Conservation (phyloP, 148 eudicot genomes). For the Vaccinium darrowii region DNA sequence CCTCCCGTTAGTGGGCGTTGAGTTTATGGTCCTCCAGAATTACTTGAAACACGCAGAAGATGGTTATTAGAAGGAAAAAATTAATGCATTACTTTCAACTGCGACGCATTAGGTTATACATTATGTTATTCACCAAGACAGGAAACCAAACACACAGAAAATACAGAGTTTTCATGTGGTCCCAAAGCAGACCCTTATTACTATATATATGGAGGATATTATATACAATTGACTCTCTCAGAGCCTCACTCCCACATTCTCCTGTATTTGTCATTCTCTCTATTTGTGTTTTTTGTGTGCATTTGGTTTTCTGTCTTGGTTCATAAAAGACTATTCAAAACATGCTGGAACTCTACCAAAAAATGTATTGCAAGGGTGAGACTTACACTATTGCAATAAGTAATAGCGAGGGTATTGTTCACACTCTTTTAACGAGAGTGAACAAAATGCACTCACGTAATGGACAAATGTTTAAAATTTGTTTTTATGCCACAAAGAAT, state of each 20-base stretch:
- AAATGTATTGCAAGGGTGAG: too few relatives aligned
- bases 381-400: too few relatives aligned
- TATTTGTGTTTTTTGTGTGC: background rate
- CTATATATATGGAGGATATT: too few relatives aligned
- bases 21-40: too few relatives aligned
- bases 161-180: background rate
- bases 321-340: background rate
- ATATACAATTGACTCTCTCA: background rate
- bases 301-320: background rate
- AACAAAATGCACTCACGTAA: background rate
- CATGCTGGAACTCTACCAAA: background rate
- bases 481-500: too few relatives aligned
- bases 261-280: background rate
- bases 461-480: background rate
- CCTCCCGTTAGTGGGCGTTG: too few relatives aligned
- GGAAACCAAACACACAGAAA: background rate
- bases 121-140: background rate
- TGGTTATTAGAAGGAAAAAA: too few relatives aligned
- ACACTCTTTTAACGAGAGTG: too few relatives aligned
- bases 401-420: too few relatives aligned
- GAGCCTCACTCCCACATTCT: background rate
- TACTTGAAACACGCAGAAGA: too few relatives aligned
- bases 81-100: background rate
- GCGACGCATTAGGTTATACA: background rate
- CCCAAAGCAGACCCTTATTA: background rate